Percentiles rank a stretch among this genome's conserved stretches.
phyloP scores from a whole-genome alignment of 176 grass and related monocot genomes.

The Oryza punctata region DNA sequence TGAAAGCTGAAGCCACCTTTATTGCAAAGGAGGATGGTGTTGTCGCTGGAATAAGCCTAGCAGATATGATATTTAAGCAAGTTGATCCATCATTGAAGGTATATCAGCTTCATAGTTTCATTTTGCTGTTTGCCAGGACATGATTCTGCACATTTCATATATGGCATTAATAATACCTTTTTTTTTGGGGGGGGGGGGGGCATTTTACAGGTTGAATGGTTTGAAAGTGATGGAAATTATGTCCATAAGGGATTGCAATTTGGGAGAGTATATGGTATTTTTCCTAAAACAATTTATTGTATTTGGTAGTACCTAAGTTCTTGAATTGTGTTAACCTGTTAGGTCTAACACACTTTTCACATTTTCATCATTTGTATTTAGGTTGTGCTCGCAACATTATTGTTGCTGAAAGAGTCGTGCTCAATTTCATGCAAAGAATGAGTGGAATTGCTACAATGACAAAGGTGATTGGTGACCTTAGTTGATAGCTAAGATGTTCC shows the following conservation, averaged over 20 bases:
- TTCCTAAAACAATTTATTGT: background rate
- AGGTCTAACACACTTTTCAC: background rate
- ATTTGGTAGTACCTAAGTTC: background rate
- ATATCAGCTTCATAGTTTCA: constrained; percentile 12
- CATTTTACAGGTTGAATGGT: constrained; percentile 80
- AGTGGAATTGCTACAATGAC: constrained; percentile 95
- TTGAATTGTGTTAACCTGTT: background rate
- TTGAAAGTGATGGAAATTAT: constrained; percentile 67
- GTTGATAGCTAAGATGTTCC: background rate
- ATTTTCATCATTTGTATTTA: constrained; percentile 37
- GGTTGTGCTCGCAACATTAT: constrained; percentile 87
- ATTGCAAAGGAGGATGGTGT: constrained; percentile 87
- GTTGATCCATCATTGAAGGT: constrained; percentile 85
- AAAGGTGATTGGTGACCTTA: constrained; percentile 56
- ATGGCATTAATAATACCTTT: background rate
- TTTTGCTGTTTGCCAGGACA: background rate
- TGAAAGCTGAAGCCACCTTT: constrained; percentile 89
- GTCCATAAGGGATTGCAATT: constrained; percentile 82
- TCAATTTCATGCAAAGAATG: constrained; percentile 99
- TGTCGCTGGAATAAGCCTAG: constrained; percentile 88
- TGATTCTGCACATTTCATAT: constrained; percentile 1
- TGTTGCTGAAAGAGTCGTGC: constrained; percentile 88
- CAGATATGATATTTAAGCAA: constrained; percentile 92
- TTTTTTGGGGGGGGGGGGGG: background rate
- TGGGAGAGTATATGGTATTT: constrained; percentile 88